These are phyloP conservation scores for Trametes elegans DNA, from an alignment of 768 basidiomycete species.

Conservation along the genomic window DNA sequence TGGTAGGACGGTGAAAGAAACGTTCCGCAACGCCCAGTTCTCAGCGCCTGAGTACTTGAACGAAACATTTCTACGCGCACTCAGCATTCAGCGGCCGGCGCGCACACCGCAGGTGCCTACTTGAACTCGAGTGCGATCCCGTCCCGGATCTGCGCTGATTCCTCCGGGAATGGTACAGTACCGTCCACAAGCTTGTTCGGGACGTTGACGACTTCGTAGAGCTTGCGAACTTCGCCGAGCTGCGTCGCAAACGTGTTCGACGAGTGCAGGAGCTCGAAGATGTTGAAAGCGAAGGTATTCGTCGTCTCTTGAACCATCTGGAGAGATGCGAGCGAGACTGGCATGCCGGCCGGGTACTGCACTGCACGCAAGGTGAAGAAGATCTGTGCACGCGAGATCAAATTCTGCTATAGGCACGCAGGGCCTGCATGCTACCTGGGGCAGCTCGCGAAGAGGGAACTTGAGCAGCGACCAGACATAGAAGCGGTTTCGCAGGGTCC, in stretches of 20 bases:
- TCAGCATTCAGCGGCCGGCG: slow-evolving; percentile 31
- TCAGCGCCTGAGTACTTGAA: slow-evolving; percentile 63
- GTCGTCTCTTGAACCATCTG: slow-evolving; percentile 30
- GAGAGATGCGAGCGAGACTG: slow-evolving; percentile 30
- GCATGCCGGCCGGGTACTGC: slow-evolving; percentile 21
- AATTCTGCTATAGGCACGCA: no score
- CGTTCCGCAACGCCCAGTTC: slow-evolving; percentile 51
- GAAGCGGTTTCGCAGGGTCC: no score
- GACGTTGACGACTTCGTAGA: slow-evolving; percentile 16
- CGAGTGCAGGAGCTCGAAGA: slow-evolving; percentile 14
- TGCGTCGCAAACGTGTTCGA: neutral
- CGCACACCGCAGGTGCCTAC: slow-evolving; percentile 63
- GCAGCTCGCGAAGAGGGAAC: slow-evolving; percentile 43
- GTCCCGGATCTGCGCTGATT: slow-evolving; percentile 26
- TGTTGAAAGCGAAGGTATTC: slow-evolving; percentile 14
- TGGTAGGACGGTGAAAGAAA: slow-evolving; percentile 66
- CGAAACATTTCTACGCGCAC: slow-evolving; percentile 55
- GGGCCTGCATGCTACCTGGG: no score
- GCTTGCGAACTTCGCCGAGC: slow-evolving; percentile 14
- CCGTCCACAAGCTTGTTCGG: slow-evolving; percentile 7
- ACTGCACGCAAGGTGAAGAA: slow-evolving; percentile 23
- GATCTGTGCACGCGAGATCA: slow-evolving; percentile 45
- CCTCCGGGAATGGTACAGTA: slow-evolving; percentile 6
- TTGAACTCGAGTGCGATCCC: slow-evolving; percentile 61
- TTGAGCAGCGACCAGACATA: slow-evolving; percentile 51